Conservation (phyloP, 306 rosid species). For the Trifolium pratense region DNA sequence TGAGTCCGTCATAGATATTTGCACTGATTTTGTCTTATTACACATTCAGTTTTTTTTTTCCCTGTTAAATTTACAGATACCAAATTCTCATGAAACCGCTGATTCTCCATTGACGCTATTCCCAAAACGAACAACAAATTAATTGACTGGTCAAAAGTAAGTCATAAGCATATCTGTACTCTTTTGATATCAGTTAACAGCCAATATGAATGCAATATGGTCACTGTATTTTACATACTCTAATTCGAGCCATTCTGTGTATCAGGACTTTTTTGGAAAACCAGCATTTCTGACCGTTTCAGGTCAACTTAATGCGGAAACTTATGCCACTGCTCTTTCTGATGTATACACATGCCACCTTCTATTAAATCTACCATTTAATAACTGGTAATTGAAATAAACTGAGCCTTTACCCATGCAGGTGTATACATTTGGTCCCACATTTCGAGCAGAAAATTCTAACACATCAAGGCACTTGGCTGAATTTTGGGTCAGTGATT, state of each 20-base stretch:
- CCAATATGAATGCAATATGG: constrained; percentile 8
- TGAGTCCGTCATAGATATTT: not conserved
- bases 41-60: constrained; percentile 2
- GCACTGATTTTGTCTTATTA: constrained; percentile 4
- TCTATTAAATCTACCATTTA: constrained; percentile 31
- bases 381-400: constrained; percentile 32
- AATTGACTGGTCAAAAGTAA: constrained; percentile 95
- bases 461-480: constrained; percentile 96
- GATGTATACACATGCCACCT: constrained; percentile 65
- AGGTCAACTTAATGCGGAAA: constrained; percentile 96
- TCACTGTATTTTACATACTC: constrained; percentile 38
- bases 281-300: constrained; percentile 97
- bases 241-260: constrained; percentile 38
- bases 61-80: constrained; percentile 64
- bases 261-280: constrained; percentile 90
- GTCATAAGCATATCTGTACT: constrained; percentile 44
- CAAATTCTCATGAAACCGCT: constrained; percentile 68
- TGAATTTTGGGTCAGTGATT: constrained; percentile 85
- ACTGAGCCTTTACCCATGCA: constrained; percentile 40
- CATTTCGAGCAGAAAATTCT: constrained; percentile 95
- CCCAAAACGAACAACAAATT: constrained; percentile 70
- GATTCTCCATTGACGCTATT: constrained; percentile 73
- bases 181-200: constrained; percentile 31
- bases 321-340: constrained; percentile 96
- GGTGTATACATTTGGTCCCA: constrained; percentile 98